Percentiles rank a stretch among this genome's conserved stretches.
Conservation (phyloP, 257 asterid genomes). For the Solanum dulcamara region DNA sequence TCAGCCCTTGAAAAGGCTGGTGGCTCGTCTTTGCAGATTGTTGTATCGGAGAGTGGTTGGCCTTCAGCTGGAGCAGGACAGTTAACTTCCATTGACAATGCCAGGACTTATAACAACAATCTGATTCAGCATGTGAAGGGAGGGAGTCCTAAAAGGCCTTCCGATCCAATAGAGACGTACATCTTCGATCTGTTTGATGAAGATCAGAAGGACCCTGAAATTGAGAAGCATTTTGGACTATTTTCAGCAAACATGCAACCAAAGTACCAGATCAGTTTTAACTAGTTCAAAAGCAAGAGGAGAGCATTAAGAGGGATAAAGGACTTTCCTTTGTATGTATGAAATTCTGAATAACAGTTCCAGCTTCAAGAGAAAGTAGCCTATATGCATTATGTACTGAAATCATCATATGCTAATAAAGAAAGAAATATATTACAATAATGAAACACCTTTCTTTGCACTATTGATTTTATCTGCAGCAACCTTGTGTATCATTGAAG, state of each 20-base stretch:
- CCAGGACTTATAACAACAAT: conserved; percentile 13
- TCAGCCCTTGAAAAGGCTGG: conserved; percentile 20
- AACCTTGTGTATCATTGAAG: background rate
- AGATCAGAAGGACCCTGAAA: conserved; percentile 14
- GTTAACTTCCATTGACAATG: conserved; percentile 9
- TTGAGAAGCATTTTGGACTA: conserved; percentile 21
- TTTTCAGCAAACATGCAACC: conserved; percentile 6
- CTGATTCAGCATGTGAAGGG: conserved; percentile 8
- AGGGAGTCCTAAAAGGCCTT: conserved; percentile 23
- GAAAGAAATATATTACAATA: background rate
- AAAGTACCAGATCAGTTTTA: conserved; percentile 16
- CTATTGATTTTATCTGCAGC: background rate
- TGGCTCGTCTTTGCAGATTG: conserved; percentile 12
- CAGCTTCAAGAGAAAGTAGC: background rate
- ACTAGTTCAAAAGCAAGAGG: background rate
- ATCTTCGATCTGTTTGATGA: conserved; percentile 22
- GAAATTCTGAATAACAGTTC: background rate
- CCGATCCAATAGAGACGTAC: conserved; percentile 14
- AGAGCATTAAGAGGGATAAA: background rate
- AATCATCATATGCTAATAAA: background rate
- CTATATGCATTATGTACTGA: background rate
- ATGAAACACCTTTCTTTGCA: background rate
- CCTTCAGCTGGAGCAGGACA: conserved; percentile 21
- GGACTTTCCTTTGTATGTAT: background rate
- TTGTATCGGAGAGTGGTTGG: conserved; percentile 40